Conservation (phyloP, 2,329 filamentous ascomycete genomes). For the Cercospora brassicicola region DNA sequence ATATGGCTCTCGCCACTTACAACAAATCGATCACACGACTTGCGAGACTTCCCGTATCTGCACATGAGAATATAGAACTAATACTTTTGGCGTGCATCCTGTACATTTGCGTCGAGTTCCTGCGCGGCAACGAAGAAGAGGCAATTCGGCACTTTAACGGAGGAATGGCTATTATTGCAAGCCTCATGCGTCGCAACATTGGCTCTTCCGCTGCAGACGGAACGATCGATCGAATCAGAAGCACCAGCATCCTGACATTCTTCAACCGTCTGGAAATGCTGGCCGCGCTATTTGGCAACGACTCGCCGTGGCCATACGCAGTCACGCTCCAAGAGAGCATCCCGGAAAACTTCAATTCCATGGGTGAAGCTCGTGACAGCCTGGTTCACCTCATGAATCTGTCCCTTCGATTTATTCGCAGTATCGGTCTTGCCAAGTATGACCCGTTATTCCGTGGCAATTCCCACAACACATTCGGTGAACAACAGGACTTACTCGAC, state of each 20-base stretch:
- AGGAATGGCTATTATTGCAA: not conserved
- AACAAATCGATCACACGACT: constrained; percentile 1
- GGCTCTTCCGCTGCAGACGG: not conserved
- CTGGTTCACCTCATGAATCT: not conserved
- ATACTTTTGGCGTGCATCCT: constrained; percentile 1
- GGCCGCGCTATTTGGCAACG: not conserved
- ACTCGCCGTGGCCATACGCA: not conserved
- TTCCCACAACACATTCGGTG: not conserved
- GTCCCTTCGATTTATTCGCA: not conserved
- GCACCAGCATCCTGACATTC: not conserved
- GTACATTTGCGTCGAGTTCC: constrained; percentile 1
- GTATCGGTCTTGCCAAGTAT: not conserved
- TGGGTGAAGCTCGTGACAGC: not conserved
- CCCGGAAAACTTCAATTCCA: not conserved
- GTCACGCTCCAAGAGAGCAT: not conserved
- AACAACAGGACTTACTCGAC: not conserved
- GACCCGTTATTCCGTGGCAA: not conserved
- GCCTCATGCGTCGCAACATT: not conserved
- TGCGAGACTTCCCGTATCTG: not conserved
- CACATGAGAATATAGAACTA: not conserved
- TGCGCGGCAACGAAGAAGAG: not conserved
- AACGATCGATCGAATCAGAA: not conserved
- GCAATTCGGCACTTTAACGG: not conserved
- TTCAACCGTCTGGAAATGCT: constrained; percentile 4
- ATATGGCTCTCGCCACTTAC: not conserved